These are phyloP conservation scores for Cryphonectria japonica DNA, from an alignment of 2,329 filamentous ascomycete genomes.

Conservation along the genomic window DNA sequence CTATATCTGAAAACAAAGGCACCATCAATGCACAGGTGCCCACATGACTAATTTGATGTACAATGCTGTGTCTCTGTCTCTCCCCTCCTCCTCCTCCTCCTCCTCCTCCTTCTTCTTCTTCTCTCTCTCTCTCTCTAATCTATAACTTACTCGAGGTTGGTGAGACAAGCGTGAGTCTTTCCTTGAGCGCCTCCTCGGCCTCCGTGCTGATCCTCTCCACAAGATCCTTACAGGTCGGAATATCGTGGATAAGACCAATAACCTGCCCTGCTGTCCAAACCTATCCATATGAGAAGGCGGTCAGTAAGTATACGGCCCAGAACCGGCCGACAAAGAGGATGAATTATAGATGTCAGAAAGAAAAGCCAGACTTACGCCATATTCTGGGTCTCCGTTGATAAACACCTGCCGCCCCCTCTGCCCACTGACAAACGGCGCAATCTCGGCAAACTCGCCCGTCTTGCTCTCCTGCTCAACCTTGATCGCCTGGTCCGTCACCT, in stretches of 20 bases:
- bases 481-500: conserved; percentile 78
- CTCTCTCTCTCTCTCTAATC: conserved; percentile 14
- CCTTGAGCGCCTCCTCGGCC: conserved; percentile 67
- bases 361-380: conserved; percentile 66
- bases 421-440: conserved; percentile 85
- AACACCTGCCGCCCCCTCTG: conserved; percentile 92
- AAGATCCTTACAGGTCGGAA: conserved; percentile 73
- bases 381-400: conserved; percentile 86
- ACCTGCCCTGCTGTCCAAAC: conserved; percentile 98
- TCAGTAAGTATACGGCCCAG: not conserved
- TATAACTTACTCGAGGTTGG: conserved; percentile 63
- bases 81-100: too few species aligned
- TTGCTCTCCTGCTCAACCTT: conserved; percentile 82
- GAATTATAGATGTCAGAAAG: not conserved
- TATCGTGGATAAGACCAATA: conserved; percentile 84
- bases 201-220: conserved; percentile 77
- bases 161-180: conserved; percentile 58
- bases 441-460: conserved; percentile 86
- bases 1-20: not conserved
- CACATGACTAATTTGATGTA: not conserved
- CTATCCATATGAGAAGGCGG: conserved; percentile 46
- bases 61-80: not conserved
- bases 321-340: not conserved
- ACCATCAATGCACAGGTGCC: not conserved
- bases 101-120: too few species aligned